Evolutionary conservation across 768 basidiomycete genomes (phyloP), one percentile per base, ranked within the genome.

Genomic region (Candolleomyces aberdarensis): DNA sequence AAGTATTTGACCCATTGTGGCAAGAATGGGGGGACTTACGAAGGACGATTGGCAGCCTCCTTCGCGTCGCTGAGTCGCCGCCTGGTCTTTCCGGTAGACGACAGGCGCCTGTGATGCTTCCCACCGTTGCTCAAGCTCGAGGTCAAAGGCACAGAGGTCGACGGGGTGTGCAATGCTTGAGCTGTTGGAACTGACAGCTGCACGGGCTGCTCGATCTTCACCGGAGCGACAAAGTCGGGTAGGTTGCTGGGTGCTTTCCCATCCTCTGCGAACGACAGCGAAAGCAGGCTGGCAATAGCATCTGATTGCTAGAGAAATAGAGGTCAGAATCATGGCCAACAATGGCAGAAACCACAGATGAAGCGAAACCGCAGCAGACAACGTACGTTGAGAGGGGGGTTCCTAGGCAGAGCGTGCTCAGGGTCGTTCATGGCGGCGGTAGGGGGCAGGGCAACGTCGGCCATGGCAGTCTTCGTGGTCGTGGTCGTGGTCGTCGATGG

Each of bases 41-140:
- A 83, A 56, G 88, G 88, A 55, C 91, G 80, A 59, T 78, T 79
- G 55, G 88, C 87, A 48, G 91, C 91, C 72, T 92, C 91, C 53
- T 88, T 78, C 26, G 90, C 91, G 71, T 92, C 91, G 71, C 89
- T 91, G 64, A 91, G 70, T 59, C 91, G 78, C 66, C 91, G 81
- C 69, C 85, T 84, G 26, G 83, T 78, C 72, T 89, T 85, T 19
- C 89, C 87, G 11, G 85, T 80, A 0, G 90, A 91, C 17, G 88
- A 85, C 19, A 91, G 74, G 17, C 90, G 80, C 57, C 91, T 85
- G 70, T 91, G 88, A 66, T 88, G 77, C 66, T 75, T 83, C 56
- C 70, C 65, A 32, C 71, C 71, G 61, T 58, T 65, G 56, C 69
- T 71, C 57, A 67, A 64, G 46, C 70, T 71, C 7, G 72, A 63